Base-by-base conservation (phyloP, 2,329 filamentous ascomycete species). In the Penicillium sp. region DNA sequence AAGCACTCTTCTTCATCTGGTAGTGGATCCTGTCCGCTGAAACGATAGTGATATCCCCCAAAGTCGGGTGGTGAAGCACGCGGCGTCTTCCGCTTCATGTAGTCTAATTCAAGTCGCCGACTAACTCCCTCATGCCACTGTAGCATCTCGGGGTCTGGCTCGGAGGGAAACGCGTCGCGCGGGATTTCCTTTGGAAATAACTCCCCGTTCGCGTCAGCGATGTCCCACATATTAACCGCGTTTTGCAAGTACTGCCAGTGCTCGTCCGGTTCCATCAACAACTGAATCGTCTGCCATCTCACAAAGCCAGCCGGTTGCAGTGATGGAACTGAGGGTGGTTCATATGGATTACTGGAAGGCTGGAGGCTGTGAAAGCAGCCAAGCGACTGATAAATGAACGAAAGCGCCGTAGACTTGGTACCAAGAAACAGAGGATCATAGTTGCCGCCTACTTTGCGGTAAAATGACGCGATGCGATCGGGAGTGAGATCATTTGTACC, bases 281-380 rank as follows among this genome's bases (percentile, higher is more conserved):
- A 83, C 77, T 98, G 92, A 54, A 98, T 90, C 0, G 91, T 92
- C 78, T 96, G 89, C 93, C 93, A 99, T 72, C 91, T 88, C 44
- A 93, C 90, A 73, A 96, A 99, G 42, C 95, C 95, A 68, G 86
- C 85, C 0, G 84, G 81, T 35, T 93, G 96, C 55, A 99, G 78
- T 14, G 92, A 91, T 0, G 95, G 95, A 43, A 97, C 84, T 0
- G 84, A 87, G 0, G 93, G 95, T 0, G 87, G 80, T 3, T 83
- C 84, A 72, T 90, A 97, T 61, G 91, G 83, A 39, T 86, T 84
- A 48, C 75, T 74, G 1, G 85, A 85, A 1, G 91, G 91, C 65
- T 96, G 90, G 27, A 98, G 82, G 50, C 87, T 88, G 76, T 98
- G 93, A 67, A 92, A 90, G 72, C 93, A 97, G 65, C 93, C 95